Evolutionary conservation across 345 rosid genomes (phyloP), one percentile per base, ranked within the genome.

Genomic region (Gossypium rotundifolium): DNA sequence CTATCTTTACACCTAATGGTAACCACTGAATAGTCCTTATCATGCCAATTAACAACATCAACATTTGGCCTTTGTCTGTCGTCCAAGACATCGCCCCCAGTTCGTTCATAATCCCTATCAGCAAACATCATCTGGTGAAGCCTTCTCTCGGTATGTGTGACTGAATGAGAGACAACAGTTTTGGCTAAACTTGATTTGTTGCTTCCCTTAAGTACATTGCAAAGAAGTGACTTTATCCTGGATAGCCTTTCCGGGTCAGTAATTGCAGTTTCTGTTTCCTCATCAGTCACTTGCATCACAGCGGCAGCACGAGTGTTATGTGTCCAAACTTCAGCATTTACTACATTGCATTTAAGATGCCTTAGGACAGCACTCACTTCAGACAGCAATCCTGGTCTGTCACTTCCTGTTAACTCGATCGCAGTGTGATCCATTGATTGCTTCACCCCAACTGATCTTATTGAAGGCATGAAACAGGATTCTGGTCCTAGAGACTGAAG

Each of bases 101-200:
- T 65, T 53, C 89, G 85, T 59, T 90, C 93, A 64, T 91, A 95
- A 83, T 95, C 99, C 86, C 99, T 87, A 73, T 90, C 97, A 20
- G 91, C 99, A 84, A 91, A 90, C 97, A 95, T 90, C 98, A 95
- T 87, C 81, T 95, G 98, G 89, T 95, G 99, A 78, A 95, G 94
- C 83, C 99, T 87, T 76, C 99, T 85, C 20, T 90, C 96, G 0
- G 88, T 87, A 76, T 92, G 99, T 13, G 89, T 88, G 38, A 73
- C 82, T 9, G 86, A 92, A 11, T 83, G 85, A 62, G 93, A 86
- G 48, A 93, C 90, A 38, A 74, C 87, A 2, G 93, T 94, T 82
- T 87, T 94, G 2, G 97, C 97, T 67, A 77, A 84, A 52, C 86
- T 81, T 6, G 88, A 83, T 67, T 82, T 85, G 82, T 90, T 86